Conservation (phyloP, 1,139 yeast species). For the Lodderomyces orthopsilosis region DNA sequence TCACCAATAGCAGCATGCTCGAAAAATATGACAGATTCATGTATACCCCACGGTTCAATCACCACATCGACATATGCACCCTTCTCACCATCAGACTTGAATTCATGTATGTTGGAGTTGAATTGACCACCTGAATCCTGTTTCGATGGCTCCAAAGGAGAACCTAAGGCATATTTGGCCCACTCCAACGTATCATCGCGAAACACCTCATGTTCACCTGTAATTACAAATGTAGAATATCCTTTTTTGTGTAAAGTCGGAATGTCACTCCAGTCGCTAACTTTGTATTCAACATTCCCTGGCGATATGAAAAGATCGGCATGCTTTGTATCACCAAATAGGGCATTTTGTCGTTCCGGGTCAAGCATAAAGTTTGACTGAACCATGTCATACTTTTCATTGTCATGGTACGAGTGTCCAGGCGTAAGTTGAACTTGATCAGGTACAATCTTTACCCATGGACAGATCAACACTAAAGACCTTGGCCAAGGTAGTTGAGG, state of each 20-base stretch:
- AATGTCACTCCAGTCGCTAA: conserved; percentile 34
- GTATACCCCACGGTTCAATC: conserved; percentile 47
- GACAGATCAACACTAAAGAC: conserved; percentile 34
- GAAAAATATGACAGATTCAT: conserved; percentile 35
- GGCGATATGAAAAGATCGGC: conserved; percentile 16
- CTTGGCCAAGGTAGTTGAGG: conserved; percentile 27
- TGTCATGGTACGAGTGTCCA: conserved; percentile 37
- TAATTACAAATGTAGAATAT: conserved; percentile 28
- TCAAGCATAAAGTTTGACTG: conserved; percentile 9
- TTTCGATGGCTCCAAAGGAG: conserved; percentile 23
- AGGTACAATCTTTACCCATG: conserved; percentile 33
- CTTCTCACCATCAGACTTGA: conserved; percentile 13
- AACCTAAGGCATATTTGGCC: conserved; percentile 32
- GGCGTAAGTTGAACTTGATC: conserved; percentile 17
- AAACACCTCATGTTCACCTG: conserved; percentile 46
- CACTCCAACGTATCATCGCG: conserved; percentile 43
- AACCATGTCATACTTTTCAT: conserved; percentile 31
- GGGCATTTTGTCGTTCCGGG: background rate
- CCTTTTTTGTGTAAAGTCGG: conserved; percentile 29
- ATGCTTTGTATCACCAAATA: conserved; percentile 13
- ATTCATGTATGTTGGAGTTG: conserved; percentile 19
- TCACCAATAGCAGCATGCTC: conserved; percentile 23
- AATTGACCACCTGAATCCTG: conserved; percentile 26
- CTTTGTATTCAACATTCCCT: conserved; percentile 16
- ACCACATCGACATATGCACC: conserved; percentile 20